Base-by-base conservation (phyloP, 306 rosid species). In the Astragalus membranaceus region DNA sequence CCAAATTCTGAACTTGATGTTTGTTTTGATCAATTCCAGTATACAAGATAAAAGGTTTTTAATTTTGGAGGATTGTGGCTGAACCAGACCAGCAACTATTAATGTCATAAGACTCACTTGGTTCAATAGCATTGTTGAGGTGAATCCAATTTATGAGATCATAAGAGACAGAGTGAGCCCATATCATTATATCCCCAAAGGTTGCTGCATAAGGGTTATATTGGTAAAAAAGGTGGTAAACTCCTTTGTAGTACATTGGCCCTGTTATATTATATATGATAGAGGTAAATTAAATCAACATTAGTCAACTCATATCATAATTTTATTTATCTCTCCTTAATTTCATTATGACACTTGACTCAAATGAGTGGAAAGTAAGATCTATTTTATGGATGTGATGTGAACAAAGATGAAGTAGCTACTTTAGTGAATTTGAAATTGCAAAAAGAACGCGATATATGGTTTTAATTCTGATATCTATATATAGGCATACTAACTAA, bases 11-110 rank as follows among this genome's bases (percentile, higher is more conserved):
- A 46, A 81, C 69, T 17, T 84, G 84, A 10, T 79, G 66, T 4
- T 57, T 71, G 16, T 81, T 57, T 4, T 43, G 3, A 59, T 51
- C 69, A 20, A 41, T 57, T 39, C 84, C 86, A 2, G 84, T 78
- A 75, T 84, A 84, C 61, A 84, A 55, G 44, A 84, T 75, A 6
- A 71, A 70, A 4, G 85, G 88, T 11, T 57, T 81, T 50, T 35
- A 73, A 37, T 58, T 79, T 3, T 44, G 44, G 52, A 84, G 79
- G 52, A 78, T 62, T 13, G 85, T 84, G 7, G 78, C 76, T 44
- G 88, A 84, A 53, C 85, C 88, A 3, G 85, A 84, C 85, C 82
- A 84, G 65, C 84, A 84, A 37, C 88, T 83, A 16, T 65, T 84
- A 3, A 65, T 52, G 50, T 84, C 88, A 66, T 57, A 80, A 11